Evolutionary conservation across 495 filamentous ascomycete genomes (phyloP).

Genomic region (Penicillium samsonianum): DNA sequence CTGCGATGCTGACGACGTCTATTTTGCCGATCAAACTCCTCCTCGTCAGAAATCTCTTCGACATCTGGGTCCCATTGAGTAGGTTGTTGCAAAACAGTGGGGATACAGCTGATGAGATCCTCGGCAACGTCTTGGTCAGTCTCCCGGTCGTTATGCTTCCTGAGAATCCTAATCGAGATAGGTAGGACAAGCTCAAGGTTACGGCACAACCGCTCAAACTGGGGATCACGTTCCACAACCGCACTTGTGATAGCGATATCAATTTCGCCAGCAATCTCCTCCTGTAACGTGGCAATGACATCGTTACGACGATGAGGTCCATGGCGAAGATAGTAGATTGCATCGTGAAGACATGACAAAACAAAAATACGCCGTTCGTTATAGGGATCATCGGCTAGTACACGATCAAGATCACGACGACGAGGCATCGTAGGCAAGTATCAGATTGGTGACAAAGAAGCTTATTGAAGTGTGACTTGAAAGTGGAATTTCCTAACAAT

Average conservation of each 20-base stretch:
- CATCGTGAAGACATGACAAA: background rate
- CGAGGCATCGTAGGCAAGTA: background rate
- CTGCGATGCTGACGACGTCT: background rate
- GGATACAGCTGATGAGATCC: conserved; percentile 7
- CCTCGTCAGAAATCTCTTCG: conserved; percentile 3
- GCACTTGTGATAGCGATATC: background rate
- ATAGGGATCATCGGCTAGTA: background rate
- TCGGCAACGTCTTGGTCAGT: background rate
- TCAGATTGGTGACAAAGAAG: background rate
- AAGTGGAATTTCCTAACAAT: background rate
- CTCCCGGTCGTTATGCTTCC: background rate
- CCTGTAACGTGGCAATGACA: background rate
- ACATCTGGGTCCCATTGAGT: background rate
- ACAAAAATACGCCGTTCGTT: background rate
- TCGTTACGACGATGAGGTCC: conserved; percentile 1
- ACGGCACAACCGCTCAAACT: background rate
- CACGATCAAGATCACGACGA: background rate
- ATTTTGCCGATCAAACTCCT: background rate
- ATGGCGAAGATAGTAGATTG: conserved; percentile 7
- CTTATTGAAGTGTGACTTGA: background rate
- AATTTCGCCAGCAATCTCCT: background rate
- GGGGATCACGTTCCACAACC: background rate
- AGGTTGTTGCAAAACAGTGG: background rate
- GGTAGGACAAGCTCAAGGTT: background rate
- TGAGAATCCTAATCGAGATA: background rate